Conservation (phyloP, 2,329 filamentous ascomycete species). For the Ascocoryne sarcoides region DNA sequence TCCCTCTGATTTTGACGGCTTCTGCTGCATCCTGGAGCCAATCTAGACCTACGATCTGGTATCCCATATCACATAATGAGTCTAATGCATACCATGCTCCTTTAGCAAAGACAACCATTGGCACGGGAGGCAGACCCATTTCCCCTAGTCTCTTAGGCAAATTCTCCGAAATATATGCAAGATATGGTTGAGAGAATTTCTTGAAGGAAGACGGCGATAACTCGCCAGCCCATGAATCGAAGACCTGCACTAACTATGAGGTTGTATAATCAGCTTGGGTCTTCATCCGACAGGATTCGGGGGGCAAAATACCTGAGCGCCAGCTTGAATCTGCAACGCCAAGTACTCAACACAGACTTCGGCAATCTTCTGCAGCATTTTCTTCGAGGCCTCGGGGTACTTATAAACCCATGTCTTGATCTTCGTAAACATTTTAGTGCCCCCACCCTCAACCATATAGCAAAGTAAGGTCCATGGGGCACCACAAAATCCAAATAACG, state of each 20-base stretch:
- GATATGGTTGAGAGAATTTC: conserved; percentile 76
- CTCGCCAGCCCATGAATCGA: conserved; percentile 97
- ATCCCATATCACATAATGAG: conserved; percentile 76
- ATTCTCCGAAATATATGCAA: conserved; percentile 73
- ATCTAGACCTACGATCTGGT: conserved; percentile 89
- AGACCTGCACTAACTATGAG: conserved; percentile 76
- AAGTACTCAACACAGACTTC: conserved; percentile 93
- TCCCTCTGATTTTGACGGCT: conserved; percentile 69
- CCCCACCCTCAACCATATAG: conserved; percentile 98
- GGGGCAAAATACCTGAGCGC: conserved; percentile 60
- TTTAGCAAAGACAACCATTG: conserved; percentile 98
- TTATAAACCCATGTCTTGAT: conserved; percentile 96
- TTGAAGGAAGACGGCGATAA: conserved; percentile 77
- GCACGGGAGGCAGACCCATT: conserved; percentile 69
- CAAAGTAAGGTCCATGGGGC: conserved; percentile 95
- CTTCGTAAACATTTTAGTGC: conserved; percentile 88
- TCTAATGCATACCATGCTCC: conserved; percentile 94
- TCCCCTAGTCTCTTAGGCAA: conserved; percentile 67
- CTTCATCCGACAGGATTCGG: not conserved
- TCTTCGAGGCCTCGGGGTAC: conserved; percentile 72
- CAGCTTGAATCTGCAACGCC: conserved; percentile 83
- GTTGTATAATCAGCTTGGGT: conserved; percentile 4
- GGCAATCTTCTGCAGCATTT: conserved; percentile 79
- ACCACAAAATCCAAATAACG: conserved; percentile 91
- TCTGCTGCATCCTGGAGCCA: conserved; percentile 88